Evolutionary conservation across 2,329 filamentous ascomycete genomes (phyloP).

Genomic region (Exophiala phaeomuriformis): DNA sequence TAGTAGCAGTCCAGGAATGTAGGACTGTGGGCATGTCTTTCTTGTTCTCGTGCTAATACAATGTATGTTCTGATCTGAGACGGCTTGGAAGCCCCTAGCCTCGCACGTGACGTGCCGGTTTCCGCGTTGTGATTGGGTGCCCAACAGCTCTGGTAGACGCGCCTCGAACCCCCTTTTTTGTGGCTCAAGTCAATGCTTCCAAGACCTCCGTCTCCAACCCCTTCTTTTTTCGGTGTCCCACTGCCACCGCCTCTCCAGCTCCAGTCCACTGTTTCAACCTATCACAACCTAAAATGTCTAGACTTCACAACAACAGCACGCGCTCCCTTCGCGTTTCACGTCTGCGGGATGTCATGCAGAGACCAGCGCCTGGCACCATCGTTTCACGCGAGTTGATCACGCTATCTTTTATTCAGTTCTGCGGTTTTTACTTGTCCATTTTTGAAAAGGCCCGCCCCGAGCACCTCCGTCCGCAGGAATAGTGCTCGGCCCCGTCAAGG

Average conservation of each 20-base stretch:
- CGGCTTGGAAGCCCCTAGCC: slow-evolving; percentile 1
- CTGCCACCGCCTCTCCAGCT: neutral
- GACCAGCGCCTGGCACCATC: neutral
- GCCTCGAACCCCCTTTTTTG: neutral
- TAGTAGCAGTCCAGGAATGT: no score
- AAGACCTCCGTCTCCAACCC: neutral
- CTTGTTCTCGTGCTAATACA: no score
- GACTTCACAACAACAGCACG: slow-evolving; percentile 1
- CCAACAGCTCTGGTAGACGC: slow-evolving; percentile 5
- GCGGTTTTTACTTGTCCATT: neutral
- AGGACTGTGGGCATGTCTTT: no score
- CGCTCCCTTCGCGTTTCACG: slow-evolving; percentile 10
- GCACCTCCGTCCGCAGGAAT: no score
- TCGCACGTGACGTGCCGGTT: slow-evolving; percentile 3
- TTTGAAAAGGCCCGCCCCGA: no score
- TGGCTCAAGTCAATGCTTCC: neutral
- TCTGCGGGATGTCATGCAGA: slow-evolving; percentile 2
- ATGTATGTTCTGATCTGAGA: neutral
- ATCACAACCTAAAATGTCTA: neutral
- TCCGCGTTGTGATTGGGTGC: neutral
- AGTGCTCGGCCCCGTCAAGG: no score
- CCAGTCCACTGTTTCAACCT: slow-evolving; percentile 1
- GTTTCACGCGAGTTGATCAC: slow-evolving; percentile 10
- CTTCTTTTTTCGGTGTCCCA: neutral
- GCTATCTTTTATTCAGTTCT: neutral